Evolutionary conservation across 305 asterid species (phyloP).

Genomic region (Fraxinus ornus): DNA sequence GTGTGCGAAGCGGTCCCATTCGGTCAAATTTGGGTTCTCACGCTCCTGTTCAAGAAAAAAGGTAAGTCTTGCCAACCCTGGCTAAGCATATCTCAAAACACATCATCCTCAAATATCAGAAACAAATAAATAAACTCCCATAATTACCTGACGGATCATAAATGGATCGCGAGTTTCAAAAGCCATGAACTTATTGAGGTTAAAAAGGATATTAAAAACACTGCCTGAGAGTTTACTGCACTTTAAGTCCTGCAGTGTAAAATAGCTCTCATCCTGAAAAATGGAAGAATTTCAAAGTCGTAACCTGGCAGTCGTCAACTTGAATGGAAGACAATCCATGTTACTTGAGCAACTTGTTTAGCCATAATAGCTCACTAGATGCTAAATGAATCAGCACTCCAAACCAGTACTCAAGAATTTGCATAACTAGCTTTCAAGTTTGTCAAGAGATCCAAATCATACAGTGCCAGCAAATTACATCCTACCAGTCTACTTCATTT

Average conservation of each 20-base stretch:
- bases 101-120: conserved; percentile 20
- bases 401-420: neutral
- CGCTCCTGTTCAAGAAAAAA: conserved; percentile 67
- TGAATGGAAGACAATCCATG: neutral
- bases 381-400: conserved; percentile 11
- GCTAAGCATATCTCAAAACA: conserved; percentile 1
- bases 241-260: conserved; percentile 72
- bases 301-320: neutral
- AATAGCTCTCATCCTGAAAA: conserved; percentile 81
- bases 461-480: neutral
- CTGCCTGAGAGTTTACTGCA: conserved; percentile 88
- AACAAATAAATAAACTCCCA: neutral
- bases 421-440: neutral
- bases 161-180: conserved; percentile 99
- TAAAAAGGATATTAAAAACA: conserved; percentile 87
- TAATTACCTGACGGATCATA: conserved; percentile 90
- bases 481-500: neutral
- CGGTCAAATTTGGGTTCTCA: conserved; percentile 93
- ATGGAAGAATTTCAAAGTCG: conserved; percentile 25
- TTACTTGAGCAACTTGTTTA: conserved; percentile 12
- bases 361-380: conserved; percentile 12
- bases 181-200: conserved; percentile 99
- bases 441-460: neutral
- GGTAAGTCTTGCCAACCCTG: conserved; percentile 13
- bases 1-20: conserved; percentile 99